Conservation (phyloP, 2,329 filamentous ascomycete species). For the Penicillium digitatum region DNA sequence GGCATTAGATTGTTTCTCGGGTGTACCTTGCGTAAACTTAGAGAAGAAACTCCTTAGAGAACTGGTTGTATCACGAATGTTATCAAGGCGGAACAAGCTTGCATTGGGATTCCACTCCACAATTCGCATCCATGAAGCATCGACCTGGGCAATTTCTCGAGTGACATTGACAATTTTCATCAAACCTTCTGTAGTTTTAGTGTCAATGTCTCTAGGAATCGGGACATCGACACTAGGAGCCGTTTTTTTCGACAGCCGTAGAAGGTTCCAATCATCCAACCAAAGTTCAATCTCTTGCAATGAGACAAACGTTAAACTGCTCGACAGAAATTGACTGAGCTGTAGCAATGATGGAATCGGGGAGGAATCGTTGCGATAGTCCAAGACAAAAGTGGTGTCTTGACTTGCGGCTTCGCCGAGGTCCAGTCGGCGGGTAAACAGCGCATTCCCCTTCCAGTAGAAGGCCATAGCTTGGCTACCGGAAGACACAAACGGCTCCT, state of each 20-base stretch:
- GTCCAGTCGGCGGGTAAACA: constrained; percentile 84
- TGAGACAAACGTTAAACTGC: constrained; percentile 91
- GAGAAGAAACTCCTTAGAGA: constrained; percentile 78
- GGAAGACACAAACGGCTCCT: constrained; percentile 94
- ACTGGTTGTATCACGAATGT: constrained; percentile 46
- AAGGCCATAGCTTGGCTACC: constrained; percentile 94
- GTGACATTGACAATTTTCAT: constrained; percentile 83
- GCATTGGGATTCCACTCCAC: constrained; percentile 74
- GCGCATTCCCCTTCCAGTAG: constrained; percentile 98
- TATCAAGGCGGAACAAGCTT: constrained; percentile 36
- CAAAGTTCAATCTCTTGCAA: constrained; percentile 83
- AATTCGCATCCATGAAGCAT: constrained; percentile 82
- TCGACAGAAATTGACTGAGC: constrained; percentile 86
- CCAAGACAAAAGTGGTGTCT: constrained; percentile 88
- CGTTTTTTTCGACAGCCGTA: constrained; percentile 76
- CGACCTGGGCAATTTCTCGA: constrained; percentile 84
- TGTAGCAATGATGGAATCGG: constrained; percentile 82
- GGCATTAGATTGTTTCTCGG: constrained; percentile 36
- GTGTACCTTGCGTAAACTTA: constrained; percentile 59
- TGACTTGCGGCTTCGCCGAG: constrained; percentile 62
- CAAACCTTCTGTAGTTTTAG: constrained; percentile 76
- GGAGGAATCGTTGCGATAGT: constrained; percentile 85
- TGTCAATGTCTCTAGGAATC: constrained; percentile 74
- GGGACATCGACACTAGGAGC: constrained; percentile 69
- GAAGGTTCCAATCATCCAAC: constrained; percentile 79